phyloP scores from a whole-genome alignment of 306 rosid species.

The Geum urbanum region DNA sequence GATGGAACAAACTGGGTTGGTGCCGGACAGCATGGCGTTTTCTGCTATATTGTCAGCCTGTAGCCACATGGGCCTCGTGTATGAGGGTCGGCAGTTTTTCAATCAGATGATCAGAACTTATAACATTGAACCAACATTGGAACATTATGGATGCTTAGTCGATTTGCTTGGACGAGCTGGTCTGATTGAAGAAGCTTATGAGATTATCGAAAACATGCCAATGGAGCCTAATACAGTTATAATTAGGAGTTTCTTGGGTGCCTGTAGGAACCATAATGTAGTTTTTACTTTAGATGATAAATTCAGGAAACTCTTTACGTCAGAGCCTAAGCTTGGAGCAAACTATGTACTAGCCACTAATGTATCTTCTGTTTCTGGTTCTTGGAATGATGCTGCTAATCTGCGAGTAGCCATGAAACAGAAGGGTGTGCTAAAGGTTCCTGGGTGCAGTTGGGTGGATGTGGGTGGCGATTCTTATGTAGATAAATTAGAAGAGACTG shows the following conservation, averaged over 20 bases:
- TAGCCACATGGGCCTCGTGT: slow-evolving; percentile 63
- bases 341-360: slow-evolving; percentile 55
- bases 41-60: slow-evolving; percentile 59
- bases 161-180: slow-evolving; percentile 70
- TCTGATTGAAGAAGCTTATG: slow-evolving; percentile 47
- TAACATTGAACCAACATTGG: slow-evolving; percentile 46
- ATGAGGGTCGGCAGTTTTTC: slow-evolving; percentile 45
- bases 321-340: slow-evolving; percentile 52
- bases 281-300: slow-evolving; percentile 38
- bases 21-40: slow-evolving; percentile 48
- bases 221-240: slow-evolving; percentile 49
- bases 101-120: slow-evolving; percentile 46
- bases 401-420: slow-evolving; percentile 52
- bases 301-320: slow-evolving; percentile 31
- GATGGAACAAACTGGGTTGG: slow-evolving; percentile 44
- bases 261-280: slow-evolving; percentile 43
- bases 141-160: slow-evolving; percentile 65
- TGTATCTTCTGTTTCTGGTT: slow-evolving; percentile 40
- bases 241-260: slow-evolving; percentile 54
- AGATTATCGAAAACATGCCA: slow-evolving; percentile 48
- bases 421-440: slow-evolving; percentile 48
- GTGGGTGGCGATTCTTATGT: slow-evolving; percentile 27
- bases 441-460: slow-evolving; percentile 66
- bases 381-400: slow-evolving; percentile 49
- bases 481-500: neutral